phyloP scores from a whole-genome alignment of 345 rosid species.

The Camelina laxa region DNA sequence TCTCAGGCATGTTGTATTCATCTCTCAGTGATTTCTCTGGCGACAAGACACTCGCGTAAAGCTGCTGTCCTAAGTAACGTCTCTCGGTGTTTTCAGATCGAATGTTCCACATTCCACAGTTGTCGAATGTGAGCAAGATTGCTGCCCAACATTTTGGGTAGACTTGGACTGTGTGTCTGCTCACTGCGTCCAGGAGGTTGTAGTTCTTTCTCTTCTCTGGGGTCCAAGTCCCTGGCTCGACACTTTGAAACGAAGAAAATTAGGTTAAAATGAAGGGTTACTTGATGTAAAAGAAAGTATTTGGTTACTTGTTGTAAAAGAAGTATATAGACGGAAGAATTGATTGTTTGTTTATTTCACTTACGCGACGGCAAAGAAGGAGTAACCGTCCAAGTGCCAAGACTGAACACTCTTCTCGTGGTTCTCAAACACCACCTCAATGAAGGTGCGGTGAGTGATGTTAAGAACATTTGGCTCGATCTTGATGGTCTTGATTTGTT shows the following conservation, averaged over 20 bases:
- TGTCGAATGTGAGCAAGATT: conserved; percentile 75
- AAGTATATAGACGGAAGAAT: background rate
- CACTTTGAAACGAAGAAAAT: conserved; percentile 41
- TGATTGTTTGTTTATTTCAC: conserved; percentile 34
- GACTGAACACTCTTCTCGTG: conserved; percentile 72
- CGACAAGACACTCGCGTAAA: conserved; percentile 68
- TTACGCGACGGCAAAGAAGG: conserved; percentile 88
- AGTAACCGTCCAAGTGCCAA: conserved; percentile 71
- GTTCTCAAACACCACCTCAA: conserved; percentile 85
- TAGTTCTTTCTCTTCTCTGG: conserved; percentile 82
- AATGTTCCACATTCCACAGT: conserved; percentile 94
- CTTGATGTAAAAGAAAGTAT: background rate
- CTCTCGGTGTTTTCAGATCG: conserved; percentile 72
- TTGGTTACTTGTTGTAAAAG: background rate
- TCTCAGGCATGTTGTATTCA: conserved; percentile 80
- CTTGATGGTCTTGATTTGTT: conserved; percentile 32
- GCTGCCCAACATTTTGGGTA: conserved; percentile 94
- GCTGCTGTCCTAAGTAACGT: conserved; percentile 74
- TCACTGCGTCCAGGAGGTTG: conserved; percentile 81
- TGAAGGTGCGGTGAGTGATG: conserved; percentile 66
- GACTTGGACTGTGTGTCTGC: conserved; percentile 81
- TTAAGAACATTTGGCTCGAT: conserved; percentile 57
- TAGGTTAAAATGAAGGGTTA: conserved; percentile 6
- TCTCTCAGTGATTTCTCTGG: conserved; percentile 80
- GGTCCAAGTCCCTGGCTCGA: conserved; percentile 84